These are phyloP conservation scores for Monilinia vaccinii-corymbosi DNA, from an alignment of 2,329 filamentous ascomycete species.

Conservation along the genomic window DNA sequence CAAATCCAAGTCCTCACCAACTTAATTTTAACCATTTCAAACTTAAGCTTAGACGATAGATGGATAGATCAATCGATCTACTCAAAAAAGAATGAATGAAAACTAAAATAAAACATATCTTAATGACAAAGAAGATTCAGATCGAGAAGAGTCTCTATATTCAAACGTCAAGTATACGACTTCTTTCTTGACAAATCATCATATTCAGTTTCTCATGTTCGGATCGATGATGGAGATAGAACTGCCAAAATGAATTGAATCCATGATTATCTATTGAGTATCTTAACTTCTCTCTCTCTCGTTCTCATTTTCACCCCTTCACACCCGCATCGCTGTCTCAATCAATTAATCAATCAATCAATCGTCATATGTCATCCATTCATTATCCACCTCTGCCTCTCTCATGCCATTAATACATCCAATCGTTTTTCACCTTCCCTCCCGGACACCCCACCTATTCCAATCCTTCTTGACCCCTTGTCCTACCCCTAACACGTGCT, in stretches of 20 bases:
- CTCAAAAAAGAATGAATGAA: too few relatives aligned
- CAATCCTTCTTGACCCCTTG: neutral
- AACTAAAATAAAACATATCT: too few relatives aligned
- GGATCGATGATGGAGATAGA: neutral
- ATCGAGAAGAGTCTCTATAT: too few relatives aligned
- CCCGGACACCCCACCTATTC: neutral
- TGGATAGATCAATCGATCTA: too few relatives aligned
- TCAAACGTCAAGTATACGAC: too few relatives aligned
- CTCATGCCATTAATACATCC: neutral
- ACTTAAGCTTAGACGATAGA: too few relatives aligned
- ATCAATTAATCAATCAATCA: neutral
- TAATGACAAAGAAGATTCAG: too few relatives aligned
- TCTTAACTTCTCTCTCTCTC: neutral
- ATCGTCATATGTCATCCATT: constrained; percentile 4
- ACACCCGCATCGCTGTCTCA: neutral
- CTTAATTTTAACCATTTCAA: too few relatives aligned
- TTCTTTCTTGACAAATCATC: too few relatives aligned
- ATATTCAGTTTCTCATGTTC: neutral
- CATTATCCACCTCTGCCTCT: neutral
- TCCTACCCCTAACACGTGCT: neutral
- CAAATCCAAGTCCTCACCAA: too few relatives aligned
- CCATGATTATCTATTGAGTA: neutral
- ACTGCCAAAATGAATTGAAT: neutral
- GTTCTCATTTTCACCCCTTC: neutral
- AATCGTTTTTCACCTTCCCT: neutral